Evolutionary conservation across 2,329 filamentous ascomycete genomes (phyloP).

Genomic region (Didymellaceae sp.): DNA sequence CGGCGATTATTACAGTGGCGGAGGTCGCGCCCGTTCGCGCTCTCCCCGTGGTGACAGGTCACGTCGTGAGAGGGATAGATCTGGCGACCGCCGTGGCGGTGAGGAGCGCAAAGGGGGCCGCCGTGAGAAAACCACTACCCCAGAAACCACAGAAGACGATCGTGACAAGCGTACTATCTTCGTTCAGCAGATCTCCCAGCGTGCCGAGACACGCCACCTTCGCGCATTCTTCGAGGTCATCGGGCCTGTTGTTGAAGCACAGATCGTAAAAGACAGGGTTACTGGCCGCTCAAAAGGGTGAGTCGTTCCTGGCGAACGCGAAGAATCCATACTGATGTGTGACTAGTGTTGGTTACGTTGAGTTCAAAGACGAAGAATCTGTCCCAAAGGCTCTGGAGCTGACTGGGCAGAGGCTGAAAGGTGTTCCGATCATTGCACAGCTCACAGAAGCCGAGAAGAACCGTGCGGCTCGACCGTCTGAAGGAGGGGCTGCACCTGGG

Average conservation of each 20-base stretch:
- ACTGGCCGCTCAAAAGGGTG: constrained; percentile 98
- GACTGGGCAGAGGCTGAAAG: constrained; percentile 97
- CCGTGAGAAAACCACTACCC: constrained; percentile 60
- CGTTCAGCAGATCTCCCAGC: constrained; percentile 95
- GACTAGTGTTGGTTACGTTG: constrained; percentile 93
- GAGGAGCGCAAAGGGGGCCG: constrained; percentile 48
- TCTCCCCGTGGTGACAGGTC: constrained; percentile 50
- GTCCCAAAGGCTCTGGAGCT: constrained; percentile 93
- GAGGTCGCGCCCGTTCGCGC: constrained; percentile 46
- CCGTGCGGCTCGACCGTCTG: constrained; percentile 83
- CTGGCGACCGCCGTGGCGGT: constrained; percentile 56
- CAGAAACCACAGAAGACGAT: constrained; percentile 90
- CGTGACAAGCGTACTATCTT: constrained; percentile 96
- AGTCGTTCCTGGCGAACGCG: too few relatives aligned
- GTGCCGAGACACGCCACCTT: constrained; percentile 88
- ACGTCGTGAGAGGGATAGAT: constrained; percentile 61
- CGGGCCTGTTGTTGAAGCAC: constrained; percentile 92
- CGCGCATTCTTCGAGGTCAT: constrained; percentile 96
- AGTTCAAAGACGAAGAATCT: constrained; percentile 96
- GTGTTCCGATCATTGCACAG: constrained; percentile 98
- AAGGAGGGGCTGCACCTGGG: constrained; percentile 63
- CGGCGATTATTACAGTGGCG: constrained; percentile 51
- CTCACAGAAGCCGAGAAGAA: constrained; percentile 99
- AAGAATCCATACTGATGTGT: constrained; percentile 46
- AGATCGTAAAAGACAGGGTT: constrained; percentile 97